Conservation (phyloP, 495 filamentous ascomycete genomes). For the Usnea hakonensis region DNA sequence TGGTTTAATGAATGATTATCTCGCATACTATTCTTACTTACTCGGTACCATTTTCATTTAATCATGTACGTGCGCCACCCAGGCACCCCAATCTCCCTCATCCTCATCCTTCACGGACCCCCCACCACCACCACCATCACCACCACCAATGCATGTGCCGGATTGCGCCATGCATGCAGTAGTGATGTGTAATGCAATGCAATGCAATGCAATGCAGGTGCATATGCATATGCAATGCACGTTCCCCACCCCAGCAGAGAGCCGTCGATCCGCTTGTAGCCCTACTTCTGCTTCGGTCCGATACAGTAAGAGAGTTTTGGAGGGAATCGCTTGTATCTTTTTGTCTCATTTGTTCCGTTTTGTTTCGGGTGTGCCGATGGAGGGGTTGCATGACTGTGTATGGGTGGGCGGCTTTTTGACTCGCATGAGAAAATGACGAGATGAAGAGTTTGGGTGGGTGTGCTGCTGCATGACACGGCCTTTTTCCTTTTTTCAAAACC, state of each 20-base stretch:
- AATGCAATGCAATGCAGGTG: no score
- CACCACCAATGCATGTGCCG: not conserved
- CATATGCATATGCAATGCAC: no score
- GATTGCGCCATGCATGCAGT: slow-evolving; percentile 2
- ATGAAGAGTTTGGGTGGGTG: not conserved
- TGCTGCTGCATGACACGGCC: slow-evolving; percentile 1
- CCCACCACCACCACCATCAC: no score
- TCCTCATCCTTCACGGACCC: not conserved
- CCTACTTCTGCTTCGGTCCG: no score
- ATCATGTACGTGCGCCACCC: not conserved
- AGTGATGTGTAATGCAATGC: no score
- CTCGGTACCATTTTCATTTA: not conserved
- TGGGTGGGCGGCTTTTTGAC: not conserved
- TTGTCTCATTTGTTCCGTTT: no score
- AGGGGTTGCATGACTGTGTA: not conserved
- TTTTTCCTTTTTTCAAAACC: not conserved
- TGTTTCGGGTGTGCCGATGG: not conserved
- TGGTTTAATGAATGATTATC: no score
- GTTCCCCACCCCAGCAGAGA: no score
- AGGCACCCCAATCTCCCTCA: not conserved
- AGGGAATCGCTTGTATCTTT: no score
- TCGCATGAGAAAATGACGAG: not conserved
- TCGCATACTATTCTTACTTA: not conserved
- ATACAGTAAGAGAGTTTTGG: no score
- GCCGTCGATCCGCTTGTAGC: not conserved